These are phyloP conservation scores for Saksenaea vasiformis DNA, from an alignment of 371 early-diverging fungal species.

Conservation along the genomic window DNA sequence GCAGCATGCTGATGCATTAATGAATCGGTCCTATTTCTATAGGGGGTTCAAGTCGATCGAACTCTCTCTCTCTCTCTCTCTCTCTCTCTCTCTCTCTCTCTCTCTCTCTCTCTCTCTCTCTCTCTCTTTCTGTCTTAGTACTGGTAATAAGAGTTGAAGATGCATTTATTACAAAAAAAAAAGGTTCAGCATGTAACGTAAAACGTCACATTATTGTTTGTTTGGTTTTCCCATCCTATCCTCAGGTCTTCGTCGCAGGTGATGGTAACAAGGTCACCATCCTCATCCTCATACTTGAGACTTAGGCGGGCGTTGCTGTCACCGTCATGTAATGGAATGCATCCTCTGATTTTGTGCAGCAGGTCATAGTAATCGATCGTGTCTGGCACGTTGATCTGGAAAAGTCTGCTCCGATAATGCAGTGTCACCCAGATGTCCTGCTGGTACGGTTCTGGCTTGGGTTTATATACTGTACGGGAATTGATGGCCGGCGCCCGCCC, in stretches of 20 bases:
- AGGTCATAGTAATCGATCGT: neutral
- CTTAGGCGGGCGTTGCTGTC: slow-evolving; percentile 34
- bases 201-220: slow-evolving; percentile 38
- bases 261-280: slow-evolving; percentile 85
- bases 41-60: too few relatives aligned
- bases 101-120: too few relatives aligned
- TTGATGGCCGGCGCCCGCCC: neutral
- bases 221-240: slow-evolving; percentile 61
- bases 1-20: too few relatives aligned
- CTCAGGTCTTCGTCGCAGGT: slow-evolving; percentile 87
- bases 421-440: neutral
- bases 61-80: too few relatives aligned
- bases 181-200: slow-evolving; percentile 28
- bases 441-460: neutral
- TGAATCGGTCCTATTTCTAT: too few relatives aligned
- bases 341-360: neutral
- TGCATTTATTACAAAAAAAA: neutral
- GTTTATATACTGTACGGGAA: neutral
- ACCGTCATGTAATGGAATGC: neutral
- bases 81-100: too few relatives aligned
- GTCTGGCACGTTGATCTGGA: neutral
- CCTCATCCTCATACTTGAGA: slow-evolving; percentile 89
- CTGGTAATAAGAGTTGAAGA: neutral
- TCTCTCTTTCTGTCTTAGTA: too few relatives aligned
- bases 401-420: neutral